phyloP scores from a whole-genome alignment of 2,329 filamentous ascomycete species.

The Exophiala calicioides region DNA sequence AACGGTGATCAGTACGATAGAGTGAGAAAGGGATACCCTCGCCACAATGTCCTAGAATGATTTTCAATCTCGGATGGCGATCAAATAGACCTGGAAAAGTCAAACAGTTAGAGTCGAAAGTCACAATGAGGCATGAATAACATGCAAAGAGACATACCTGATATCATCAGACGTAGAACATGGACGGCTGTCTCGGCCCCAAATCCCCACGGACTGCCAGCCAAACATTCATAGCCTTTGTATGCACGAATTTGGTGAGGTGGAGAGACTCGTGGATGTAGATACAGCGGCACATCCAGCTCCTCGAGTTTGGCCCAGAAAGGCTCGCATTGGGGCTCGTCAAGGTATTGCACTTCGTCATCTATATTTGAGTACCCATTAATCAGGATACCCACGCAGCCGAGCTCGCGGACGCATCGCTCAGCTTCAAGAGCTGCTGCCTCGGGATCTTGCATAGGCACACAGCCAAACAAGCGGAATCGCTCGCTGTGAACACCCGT shows the following conservation, averaged over 20 bases:
- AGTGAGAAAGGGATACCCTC: constrained; percentile 55
- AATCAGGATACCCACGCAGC: too few species aligned
- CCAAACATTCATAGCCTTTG: constrained; percentile 59
- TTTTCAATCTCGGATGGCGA: constrained; percentile 48
- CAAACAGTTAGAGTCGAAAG: too few species aligned
- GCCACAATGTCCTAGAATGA: constrained; percentile 54
- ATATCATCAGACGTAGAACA: constrained; percentile 54
- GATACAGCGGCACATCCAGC: constrained; percentile 65
- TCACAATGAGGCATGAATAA: too few species aligned
- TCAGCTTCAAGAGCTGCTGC: too few species aligned
- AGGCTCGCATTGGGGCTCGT: constrained; percentile 5
- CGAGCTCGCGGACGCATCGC: too few species aligned
- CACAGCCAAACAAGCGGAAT: background rate
- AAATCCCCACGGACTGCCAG: constrained; percentile 62
- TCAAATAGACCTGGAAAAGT: constrained; percentile 56
- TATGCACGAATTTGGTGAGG: constrained; percentile 58
- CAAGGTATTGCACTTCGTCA: too few species aligned
- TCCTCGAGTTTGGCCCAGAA: constrained; percentile 63
- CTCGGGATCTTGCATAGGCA: too few species aligned
- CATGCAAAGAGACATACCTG: too few species aligned
- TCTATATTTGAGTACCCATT: too few species aligned
- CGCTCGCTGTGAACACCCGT: background rate
- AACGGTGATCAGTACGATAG: constrained; percentile 46
- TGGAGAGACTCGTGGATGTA: constrained; percentile 60
- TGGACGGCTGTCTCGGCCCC: constrained; percentile 62